Evolutionary conservation across 169 alveolate species (phyloP).

Genomic region (Cytauxzoon felis): DNA sequence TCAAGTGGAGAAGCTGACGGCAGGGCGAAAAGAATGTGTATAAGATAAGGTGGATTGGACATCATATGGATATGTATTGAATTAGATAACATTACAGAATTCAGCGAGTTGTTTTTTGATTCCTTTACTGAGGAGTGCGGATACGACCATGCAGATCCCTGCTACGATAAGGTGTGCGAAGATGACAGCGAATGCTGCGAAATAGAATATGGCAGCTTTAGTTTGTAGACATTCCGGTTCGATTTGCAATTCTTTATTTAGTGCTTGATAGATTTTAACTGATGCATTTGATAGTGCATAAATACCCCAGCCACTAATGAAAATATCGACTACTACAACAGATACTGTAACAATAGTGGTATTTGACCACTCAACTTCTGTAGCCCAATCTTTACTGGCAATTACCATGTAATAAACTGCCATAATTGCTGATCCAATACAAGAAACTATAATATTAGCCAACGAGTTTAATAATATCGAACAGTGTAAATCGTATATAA

Average conservation of each 20-base stretch:
- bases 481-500: slow-evolving; percentile 67
- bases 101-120: slow-evolving; percentile 32
- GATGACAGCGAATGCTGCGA: slow-evolving; percentile 60
- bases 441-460: slow-evolving; percentile 60
- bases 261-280: slow-evolving; percentile 62
- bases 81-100: background rate
- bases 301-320: slow-evolving; percentile 64
- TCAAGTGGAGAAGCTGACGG: too few relatives aligned
- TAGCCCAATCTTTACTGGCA: slow-evolving; percentile 44
- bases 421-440: slow-evolving; percentile 46
- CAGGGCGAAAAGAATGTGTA: too few relatives aligned
- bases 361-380: slow-evolving; percentile 70
- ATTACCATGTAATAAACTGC: slow-evolving; percentile 38
- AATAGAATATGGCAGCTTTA: slow-evolving; percentile 55
- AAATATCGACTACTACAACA: slow-evolving; percentile 64
- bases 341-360: slow-evolving; percentile 63
- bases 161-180: slow-evolving; percentile 57
- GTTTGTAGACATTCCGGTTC: slow-evolving; percentile 63
- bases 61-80: too few relatives aligned
- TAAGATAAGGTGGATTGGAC: too few relatives aligned
- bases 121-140: slow-evolving; percentile 42
- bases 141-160: slow-evolving; percentile 40
- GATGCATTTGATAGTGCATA: slow-evolving; percentile 62
- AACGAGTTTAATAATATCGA: slow-evolving; percentile 58
- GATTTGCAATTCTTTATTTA: slow-evolving; percentile 31